Conservation (phyloP, 2,329 filamentous ascomycete genomes). For the Apiospora malaysiana region DNA sequence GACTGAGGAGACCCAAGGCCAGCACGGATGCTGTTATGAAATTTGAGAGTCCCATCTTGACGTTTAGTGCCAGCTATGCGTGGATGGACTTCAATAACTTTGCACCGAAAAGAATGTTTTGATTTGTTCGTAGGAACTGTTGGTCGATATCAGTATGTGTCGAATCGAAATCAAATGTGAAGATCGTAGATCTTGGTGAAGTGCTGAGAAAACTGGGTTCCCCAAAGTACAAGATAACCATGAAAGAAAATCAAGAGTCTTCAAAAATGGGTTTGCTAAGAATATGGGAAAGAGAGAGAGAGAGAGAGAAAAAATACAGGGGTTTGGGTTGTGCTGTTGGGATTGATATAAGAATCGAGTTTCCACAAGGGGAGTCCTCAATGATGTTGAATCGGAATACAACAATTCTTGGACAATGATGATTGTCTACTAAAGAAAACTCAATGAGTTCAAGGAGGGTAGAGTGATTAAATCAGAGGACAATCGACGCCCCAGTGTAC, state of each 20-base stretch:
- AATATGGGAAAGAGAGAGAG: not conserved
- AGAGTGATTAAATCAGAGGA: conserved; percentile 19
- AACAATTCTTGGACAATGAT: not conserved
- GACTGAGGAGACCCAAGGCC: conserved; percentile 35
- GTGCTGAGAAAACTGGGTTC: not conserved
- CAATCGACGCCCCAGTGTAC: not conserved
- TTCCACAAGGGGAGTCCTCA: not conserved
- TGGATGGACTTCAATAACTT: conserved; percentile 29
- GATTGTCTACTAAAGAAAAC: not conserved
- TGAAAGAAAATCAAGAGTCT: conserved; percentile 4
- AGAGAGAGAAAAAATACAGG: not conserved
- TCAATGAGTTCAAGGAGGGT: conserved; percentile 15
- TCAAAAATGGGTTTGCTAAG: not conserved
- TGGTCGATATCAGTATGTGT: not conserved
- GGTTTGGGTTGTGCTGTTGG: not conserved
- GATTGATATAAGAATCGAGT: conserved; percentile 4
- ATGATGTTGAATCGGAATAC: not conserved
- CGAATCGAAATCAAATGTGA: not conserved
- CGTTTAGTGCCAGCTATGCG: conserved; percentile 39
- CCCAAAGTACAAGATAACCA: not conserved
- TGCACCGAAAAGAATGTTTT: conserved; percentile 29
- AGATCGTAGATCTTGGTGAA: not conserved
- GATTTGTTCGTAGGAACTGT: conserved; percentile 23
- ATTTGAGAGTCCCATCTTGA: conserved; percentile 41
- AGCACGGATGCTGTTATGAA: conserved; percentile 36